Base-by-base conservation (phyloP, 805 yeast genomes). In the Starmerella davenportii region DNA sequence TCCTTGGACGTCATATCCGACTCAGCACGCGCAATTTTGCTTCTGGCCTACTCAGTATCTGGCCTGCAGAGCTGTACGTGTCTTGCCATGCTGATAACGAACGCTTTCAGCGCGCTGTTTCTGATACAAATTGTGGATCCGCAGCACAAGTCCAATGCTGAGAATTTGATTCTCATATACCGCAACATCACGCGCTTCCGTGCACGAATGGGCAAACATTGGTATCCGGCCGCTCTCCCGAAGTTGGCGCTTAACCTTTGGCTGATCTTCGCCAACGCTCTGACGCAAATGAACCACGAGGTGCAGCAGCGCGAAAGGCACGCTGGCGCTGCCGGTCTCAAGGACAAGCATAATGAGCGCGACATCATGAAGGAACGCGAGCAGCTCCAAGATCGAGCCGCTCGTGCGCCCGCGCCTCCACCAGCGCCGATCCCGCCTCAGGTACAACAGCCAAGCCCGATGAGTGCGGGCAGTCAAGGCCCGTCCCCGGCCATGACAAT, bases 41-140 rank as follows among this genome's bases (percentile, higher is more conserved):
- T 34, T 3, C 11, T 41, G 5, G 21, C 40, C 5, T 35, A 35
- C 33, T 36, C 28, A 29, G 17, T 21, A 11, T 9, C n/a, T 4
- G 25, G 23, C 1, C 23, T 31, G 9, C 30, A 34, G 15, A 41
- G 40, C n/a, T 30, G 17, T 15, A 38, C 38, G 11, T 17, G 15
- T 15, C 9, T 41, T 5, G 34, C 36, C 3, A 9, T 38, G 17
- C 5, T 27, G 18, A 45, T 44, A 5, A 45, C 50, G 4, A 34
- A 38, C 28, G 41, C 48, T 4, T 40, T 46, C 29, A 38, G 43
- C 30, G 45, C 48, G 5, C 35, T 46, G 28, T 42, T 45, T 17
- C 18, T 45, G 14, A 44, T 42, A 35, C 48, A 46, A 34, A 31
- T 46, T 18, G 28, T 46, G 15, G 42, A 42, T 14, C 48, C 50